Percentiles rank a stretch among this genome's conserved stretches.
Evolutionary conservation across 495 filamentous ascomycete genomes (phyloP).

Genomic region (Bathelium albidoporum): DNA sequence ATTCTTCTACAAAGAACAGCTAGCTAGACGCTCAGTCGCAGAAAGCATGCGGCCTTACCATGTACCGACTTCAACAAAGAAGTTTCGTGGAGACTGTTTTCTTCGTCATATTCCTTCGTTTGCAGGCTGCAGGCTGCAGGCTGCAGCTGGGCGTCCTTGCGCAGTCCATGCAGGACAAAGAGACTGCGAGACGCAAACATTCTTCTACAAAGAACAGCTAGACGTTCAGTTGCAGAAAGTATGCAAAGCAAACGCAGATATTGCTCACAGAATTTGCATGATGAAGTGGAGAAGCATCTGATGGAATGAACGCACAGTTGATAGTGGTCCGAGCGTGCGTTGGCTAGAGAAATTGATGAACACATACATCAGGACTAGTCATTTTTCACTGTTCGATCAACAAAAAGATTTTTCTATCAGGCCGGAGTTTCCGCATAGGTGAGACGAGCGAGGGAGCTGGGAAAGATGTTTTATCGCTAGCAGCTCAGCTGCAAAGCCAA

Average conservation of each 20-base stretch:
- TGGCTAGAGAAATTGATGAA: no score
- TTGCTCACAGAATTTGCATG: no score
- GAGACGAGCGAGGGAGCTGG: neutral
- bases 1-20: neutral
- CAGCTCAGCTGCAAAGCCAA: neutral
- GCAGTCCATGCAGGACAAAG: no score
- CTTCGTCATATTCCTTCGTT: neutral
- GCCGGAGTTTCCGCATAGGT: neutral
- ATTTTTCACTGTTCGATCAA: neutral
- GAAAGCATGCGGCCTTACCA: no score
- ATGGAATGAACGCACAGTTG: neutral
- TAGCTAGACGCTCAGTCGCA: neutral
- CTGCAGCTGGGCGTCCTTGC: neutral
- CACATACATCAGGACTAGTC: neutral
- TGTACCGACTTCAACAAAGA: no score
- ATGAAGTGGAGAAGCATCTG: no score
- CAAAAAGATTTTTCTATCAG: neutral
- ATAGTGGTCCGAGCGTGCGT: neutral
- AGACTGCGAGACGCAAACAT: no score
- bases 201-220: neutral
- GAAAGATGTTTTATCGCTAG: neutral
- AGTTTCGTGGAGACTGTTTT: no score
- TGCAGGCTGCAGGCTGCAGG: no score
- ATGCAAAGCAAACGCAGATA: no score
- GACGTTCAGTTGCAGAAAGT: neutral